Evolutionary conservation across 306 rosid species (phyloP), one percentile per base, ranked within the genome.

Genomic region (Pyrus bretschneideri): DNA sequence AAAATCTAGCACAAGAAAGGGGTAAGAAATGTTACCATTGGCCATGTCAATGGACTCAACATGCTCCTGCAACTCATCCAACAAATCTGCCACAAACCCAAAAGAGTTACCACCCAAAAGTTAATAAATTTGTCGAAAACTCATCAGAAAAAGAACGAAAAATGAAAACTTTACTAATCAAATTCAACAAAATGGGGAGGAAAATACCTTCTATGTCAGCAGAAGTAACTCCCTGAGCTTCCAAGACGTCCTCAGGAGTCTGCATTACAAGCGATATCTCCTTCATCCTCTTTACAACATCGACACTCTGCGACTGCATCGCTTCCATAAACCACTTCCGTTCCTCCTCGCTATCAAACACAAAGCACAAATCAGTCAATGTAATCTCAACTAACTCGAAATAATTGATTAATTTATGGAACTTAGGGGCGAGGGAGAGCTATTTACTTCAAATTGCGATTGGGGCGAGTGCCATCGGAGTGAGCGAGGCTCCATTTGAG

Each of bases 1-100:
- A 57, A 58, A 0, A 5, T 27, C 21, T 6, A 13, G 21, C 33
- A 40, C 77, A 59, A 40, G 23, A 0, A 22, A 22, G 40, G 65
- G 29, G 19, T 5, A 11, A 54, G 72, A 30, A 18, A 60, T 15
- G 83, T 74, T 80, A 96, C 99, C 99, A 83, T 96, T 96, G 69
- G 98, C 99, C 91, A 87, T 85, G 81, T 96, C 99, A 81, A 92
- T 96, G 2, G 99, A 90, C 82, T 95, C 97, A 64, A 95, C 97
- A 61, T 95, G 99, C 85, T 95, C 99, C 67, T 92, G 96, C 84
- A 95, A 76, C 83, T 95, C 97, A 78, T 96, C 98, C 86, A 96
- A 83, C 91, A 96, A 40, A 76, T 59, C 99, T 92, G 88, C 73
- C 85, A 67, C 4, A 67, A 79, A 58, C 30, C 71, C 71, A 52